Conservation (phyloP, 2,329 filamentous ascomycete species). For the Epichloe sp. region DNA sequence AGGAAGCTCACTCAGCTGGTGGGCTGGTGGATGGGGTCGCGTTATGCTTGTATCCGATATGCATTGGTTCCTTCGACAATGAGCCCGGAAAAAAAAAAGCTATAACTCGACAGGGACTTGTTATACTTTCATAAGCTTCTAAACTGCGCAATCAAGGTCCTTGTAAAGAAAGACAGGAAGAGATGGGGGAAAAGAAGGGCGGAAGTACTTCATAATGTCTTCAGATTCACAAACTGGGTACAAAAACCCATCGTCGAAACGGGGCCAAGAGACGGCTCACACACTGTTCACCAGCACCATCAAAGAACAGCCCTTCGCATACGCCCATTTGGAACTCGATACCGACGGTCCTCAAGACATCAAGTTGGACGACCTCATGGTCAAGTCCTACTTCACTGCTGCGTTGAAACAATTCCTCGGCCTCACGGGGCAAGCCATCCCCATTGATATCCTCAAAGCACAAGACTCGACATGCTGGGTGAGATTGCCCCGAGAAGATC, state of each 20-base stretch:
- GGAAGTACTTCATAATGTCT: background rate
- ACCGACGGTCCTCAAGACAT: conserved; percentile 14
- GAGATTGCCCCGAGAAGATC: conserved; percentile 47
- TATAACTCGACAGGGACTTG: no score
- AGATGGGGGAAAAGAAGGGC: background rate
- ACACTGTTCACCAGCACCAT: conserved; percentile 38
- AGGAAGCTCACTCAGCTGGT: background rate
- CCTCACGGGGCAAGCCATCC: conserved; percentile 50
- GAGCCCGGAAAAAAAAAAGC: background rate
- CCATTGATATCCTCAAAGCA: conserved; percentile 57
- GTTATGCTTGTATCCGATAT: conserved; percentile 7
- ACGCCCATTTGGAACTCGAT: conserved; percentile 40
- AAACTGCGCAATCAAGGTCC: no score
- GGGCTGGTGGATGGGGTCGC: background rate
- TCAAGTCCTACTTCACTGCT: conserved; percentile 47
- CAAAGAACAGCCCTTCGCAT: conserved; percentile 39
- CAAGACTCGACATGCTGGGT: conserved; percentile 46
- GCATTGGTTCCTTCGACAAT: background rate
- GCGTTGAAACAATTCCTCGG: conserved; percentile 60
- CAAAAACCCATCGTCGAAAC: conserved; percentile 9
- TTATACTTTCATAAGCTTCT: no score
- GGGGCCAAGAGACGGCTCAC: conserved; percentile 26
- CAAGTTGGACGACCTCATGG: conserved; percentile 46
- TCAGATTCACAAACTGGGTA: background rate
- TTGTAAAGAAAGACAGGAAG: background rate